A percentile compares a stretch with the other conserved stretches of the same genome.
These are phyloP conservation scores for Suhomyces sp. DNA, from an alignment of 805 yeast genomes.

Conservation along the genomic window DNA sequence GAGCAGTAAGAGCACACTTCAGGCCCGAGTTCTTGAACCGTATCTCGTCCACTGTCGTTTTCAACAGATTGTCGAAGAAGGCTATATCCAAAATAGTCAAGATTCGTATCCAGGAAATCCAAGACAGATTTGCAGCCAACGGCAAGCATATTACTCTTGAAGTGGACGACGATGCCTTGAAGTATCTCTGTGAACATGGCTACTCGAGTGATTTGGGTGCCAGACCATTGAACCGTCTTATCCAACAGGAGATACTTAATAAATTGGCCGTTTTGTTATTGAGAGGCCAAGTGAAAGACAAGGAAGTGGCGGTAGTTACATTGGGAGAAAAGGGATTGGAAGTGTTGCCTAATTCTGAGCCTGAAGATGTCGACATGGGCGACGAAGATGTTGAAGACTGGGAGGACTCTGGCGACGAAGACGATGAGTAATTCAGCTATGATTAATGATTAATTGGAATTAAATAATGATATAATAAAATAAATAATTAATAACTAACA, in stretches of 20 bases:
- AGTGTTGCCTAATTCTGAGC: constrained; percentile 84
- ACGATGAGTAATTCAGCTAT: constrained; percentile 36
- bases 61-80: constrained; percentile 86
- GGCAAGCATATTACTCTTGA: constrained; percentile 74
- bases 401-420: constrained; percentile 59
- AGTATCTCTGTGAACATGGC: constrained; percentile 80
- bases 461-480: neutral
- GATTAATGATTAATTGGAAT: neutral
- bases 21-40: constrained; percentile 97
- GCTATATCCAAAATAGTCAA: constrained; percentile 91
- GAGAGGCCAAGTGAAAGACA: constrained; percentile 82
- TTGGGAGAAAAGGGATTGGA: constrained; percentile 61
- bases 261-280: constrained; percentile 84
- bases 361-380: constrained; percentile 46
- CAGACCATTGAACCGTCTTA: constrained; percentile 89
- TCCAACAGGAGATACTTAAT: constrained; percentile 85
- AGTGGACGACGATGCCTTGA: constrained; percentile 73
- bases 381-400: constrained; percentile 59
- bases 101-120: constrained; percentile 80
- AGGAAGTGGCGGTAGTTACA: constrained; percentile 75
- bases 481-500: too few relatives aligned
- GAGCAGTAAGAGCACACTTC: constrained; percentile 81
- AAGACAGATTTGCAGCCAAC: constrained; percentile 77
- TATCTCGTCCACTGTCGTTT: constrained; percentile 87
- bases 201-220: constrained; percentile 95